Evolutionary conservation across 2,329 filamentous ascomycete genomes (phyloP), one percentile per base, ranked within the genome.

Genomic region (Ceratocystis smalleyi): DNA sequence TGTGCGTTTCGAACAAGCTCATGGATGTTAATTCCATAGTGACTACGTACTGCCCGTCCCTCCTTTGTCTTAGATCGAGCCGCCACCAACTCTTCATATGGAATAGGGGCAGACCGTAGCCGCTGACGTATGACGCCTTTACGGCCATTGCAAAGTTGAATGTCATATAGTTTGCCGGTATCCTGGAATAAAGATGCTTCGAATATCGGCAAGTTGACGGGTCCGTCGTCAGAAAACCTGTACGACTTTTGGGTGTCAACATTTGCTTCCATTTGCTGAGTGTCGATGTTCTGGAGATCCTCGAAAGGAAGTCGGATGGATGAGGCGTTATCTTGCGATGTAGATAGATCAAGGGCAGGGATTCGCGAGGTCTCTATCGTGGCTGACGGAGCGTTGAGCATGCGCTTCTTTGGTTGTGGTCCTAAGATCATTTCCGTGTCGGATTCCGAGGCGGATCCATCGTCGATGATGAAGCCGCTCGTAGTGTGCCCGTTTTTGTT

Each of bases 21-120:
- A 73, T 96, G 91, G 43, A 99, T 94, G 59, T 96, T 87, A 68
- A 99, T 87, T 8, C 94, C 94, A 72, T 96, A 99, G 74, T 91
- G 97, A 69, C 85, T 86, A 69, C 83, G 83, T 70, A 83, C 83
- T 1, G 88, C 88, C 66, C 84, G 79, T 1, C 87, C 86, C 65
- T 86, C 81, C 67, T 83, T 84, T 0, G 81, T 84, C 64, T 76
- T 82, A 4, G 87, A 89, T 61, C 87, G 79, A 10, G 83, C 80
- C 24, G 86, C 86, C 2, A 88, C 81, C 69, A 90, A 79, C 47
- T 81, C 76, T 70, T 88, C 83, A 70, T 87, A 89, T 0, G 86
- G 77, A 1, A 81, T 71, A 0, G 75, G 71, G 0, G 74, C 72
- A 0, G 73, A 72, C 6, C 75, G 71, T 63, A 77, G 77, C 62